A percentile compares a stretch with the other conserved stretches of the same genome.
Conservation (phyloP, 352 stramenopile species). For the Phytophthora litchii region DNA sequence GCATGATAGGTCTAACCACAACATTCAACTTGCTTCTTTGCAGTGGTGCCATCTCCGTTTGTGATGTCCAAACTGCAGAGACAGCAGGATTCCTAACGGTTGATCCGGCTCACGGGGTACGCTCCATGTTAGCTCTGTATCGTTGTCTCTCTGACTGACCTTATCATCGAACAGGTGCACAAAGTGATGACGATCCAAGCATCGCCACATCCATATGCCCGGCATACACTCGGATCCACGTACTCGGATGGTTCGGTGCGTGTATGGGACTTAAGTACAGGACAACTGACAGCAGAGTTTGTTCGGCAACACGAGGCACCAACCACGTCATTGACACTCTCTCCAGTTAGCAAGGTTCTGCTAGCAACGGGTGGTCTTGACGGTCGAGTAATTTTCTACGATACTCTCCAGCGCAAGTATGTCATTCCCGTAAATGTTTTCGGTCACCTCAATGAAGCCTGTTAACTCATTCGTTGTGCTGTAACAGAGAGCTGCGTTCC, state of each 20-base stretch:
- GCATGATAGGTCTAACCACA: too few species aligned
- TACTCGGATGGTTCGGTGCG: conserved; percentile 71
- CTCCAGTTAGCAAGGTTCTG: conserved; percentile 74
- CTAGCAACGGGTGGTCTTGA: conserved; percentile 63
- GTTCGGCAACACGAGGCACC: conserved; percentile 59
- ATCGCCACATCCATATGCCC: conserved; percentile 67
- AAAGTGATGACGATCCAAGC: conserved; percentile 59
- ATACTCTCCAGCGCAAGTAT: conserved; percentile 67
- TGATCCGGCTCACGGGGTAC: conserved; percentile 47
- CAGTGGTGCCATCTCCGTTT: conserved; percentile 70
- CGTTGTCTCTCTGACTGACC: too few species aligned
- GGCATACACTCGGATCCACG: conserved; percentile 56
- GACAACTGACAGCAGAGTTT: conserved; percentile 63
- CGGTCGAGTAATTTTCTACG: conserved; percentile 76
- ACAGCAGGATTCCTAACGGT: conserved; percentile 54
- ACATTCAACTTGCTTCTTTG: not conserved
- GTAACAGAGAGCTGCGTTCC: conserved; percentile 50
- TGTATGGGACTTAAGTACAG: conserved; percentile 67
- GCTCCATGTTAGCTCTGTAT: not conserved
- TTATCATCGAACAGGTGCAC: conserved; percentile 39
- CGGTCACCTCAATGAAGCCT: not conserved
- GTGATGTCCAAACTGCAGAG: conserved; percentile 64
- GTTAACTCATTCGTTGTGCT: conserved; percentile 5
- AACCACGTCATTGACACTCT: conserved; percentile 62
- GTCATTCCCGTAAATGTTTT: conserved; percentile 1